These are phyloP conservation scores for Thermoascus crustaceus DNA, from an alignment of 2,329 filamentous ascomycete genomes.

Conservation along the genomic window DNA sequence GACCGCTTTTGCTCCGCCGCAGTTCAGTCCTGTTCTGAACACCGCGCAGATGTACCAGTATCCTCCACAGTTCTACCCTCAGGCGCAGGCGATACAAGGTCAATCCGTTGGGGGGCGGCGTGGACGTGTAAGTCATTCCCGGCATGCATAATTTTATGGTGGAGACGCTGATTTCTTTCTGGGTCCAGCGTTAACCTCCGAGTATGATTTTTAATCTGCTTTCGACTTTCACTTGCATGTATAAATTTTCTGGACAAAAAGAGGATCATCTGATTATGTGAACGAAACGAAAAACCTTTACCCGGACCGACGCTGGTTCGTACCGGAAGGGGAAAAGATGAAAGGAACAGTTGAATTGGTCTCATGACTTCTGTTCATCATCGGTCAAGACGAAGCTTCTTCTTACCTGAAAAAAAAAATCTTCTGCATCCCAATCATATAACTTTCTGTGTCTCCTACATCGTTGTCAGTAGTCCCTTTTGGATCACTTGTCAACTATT, in stretches of 20 bases:
- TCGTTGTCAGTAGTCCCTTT: neutral
- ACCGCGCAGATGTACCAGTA: conserved; percentile 44
- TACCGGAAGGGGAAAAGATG: conserved; percentile 23
- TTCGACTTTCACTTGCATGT: conserved; percentile 26
- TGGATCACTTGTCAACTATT: conserved; percentile 1
- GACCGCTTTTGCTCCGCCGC: conserved; percentile 36
- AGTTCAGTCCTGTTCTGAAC: conserved; percentile 39
- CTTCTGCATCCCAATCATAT: neutral
- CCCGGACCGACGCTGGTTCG: conserved; percentile 35
- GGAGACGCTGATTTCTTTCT: conserved; percentile 10
- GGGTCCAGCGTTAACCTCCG: conserved; percentile 22
- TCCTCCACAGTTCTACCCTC: conserved; percentile 42
- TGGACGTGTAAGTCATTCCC: conserved; percentile 43
- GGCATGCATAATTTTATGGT: conserved; percentile 3
- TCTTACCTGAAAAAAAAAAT: conserved; percentile 3
- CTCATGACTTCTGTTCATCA: conserved; percentile 1
- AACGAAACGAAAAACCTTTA: conserved; percentile 23
- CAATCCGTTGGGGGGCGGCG: conserved; percentile 43
- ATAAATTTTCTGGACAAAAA: conserved; percentile 28
- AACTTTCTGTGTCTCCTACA: conserved; percentile 2
- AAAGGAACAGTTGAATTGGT: conserved; percentile 7
- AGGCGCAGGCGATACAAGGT: conserved; percentile 36
- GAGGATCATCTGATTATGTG: conserved; percentile 26
- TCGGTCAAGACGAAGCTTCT: conserved; percentile 2
- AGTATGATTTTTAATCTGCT: conserved; percentile 22